These are phyloP conservation scores for Pichia sp. DNA, from an alignment of 1,139 yeast genomes.

Conservation along the genomic window DNA sequence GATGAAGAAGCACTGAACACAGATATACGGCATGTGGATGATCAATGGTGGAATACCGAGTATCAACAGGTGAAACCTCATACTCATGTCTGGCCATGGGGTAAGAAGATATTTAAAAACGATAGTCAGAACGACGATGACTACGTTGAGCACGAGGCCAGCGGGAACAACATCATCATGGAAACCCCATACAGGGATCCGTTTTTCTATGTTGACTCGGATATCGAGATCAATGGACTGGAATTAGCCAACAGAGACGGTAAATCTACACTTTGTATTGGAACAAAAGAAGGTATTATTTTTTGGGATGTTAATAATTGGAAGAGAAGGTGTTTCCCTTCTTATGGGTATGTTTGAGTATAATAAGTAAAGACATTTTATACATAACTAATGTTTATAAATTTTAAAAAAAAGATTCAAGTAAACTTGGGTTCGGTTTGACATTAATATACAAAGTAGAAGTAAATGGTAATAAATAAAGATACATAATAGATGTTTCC, in stretches of 20 bases:
- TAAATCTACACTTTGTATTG: constrained; percentile 39
- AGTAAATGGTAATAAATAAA: neutral
- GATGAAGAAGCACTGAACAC: neutral
- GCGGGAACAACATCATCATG: neutral
- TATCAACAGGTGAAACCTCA: neutral
- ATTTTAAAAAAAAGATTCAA: too few species aligned
- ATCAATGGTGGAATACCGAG: constrained; percentile 12
- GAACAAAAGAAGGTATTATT: constrained; percentile 46
- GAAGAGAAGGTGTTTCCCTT: constrained; percentile 50
- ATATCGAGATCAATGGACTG: constrained; percentile 44
- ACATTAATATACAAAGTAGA: neutral
- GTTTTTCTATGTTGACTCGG: constrained; percentile 27
- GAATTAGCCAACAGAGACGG: constrained; percentile 43
- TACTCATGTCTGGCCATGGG: constrained; percentile 15
- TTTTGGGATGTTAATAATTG: constrained; percentile 51
- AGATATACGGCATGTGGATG: neutral
- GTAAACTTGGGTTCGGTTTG: too few species aligned
- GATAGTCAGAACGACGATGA: neutral
- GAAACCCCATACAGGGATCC: constrained; percentile 22
- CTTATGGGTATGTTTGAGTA: constrained; percentile 26
- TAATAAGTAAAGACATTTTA: too few species aligned
- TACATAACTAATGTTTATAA: too few species aligned
- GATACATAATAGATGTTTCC: neutral
- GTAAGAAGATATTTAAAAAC: neutral
- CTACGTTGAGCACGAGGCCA: neutral